A percentile compares a stretch with the other conserved stretches of the same genome.
These are phyloP conservation scores for Pichia rugopelliculosa DNA, from an alignment of 805 yeast species.

Conservation along the genomic window DNA sequence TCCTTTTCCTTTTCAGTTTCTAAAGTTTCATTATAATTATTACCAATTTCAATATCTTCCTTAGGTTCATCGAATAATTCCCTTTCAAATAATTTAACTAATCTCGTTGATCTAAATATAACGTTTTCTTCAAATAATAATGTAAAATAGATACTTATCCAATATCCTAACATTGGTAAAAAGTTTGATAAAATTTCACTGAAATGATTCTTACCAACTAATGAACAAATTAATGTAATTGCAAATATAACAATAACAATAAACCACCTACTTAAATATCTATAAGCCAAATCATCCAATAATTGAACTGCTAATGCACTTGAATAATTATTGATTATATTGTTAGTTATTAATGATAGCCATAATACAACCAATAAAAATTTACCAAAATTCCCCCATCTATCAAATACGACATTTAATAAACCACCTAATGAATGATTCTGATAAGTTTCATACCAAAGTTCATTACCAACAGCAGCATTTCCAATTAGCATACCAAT, in stretches of 20 bases:
- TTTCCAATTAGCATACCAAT: conserved; percentile 66
- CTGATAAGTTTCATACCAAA: conserved; percentile 53
- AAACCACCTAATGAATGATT: conserved; percentile 70
- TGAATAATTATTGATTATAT: conserved; percentile 73
- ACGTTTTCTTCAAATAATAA: conserved; percentile 64
- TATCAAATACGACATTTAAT: conserved; percentile 51
- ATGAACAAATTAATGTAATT: conserved; percentile 59
- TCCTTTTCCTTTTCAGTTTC: background rate
- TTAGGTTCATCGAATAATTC: conserved; percentile 28
- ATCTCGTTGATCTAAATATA: conserved; percentile 50
- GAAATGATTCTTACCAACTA: conserved; percentile 70
- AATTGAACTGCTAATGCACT: conserved; percentile 76
- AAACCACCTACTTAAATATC: conserved; percentile 69
- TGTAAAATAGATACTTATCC: conserved; percentile 79
- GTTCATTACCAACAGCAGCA: conserved; percentile 48
- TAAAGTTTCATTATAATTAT: background rate
- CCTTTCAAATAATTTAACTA: conserved; percentile 33
- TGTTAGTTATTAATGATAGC: conserved; percentile 73
- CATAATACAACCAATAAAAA: conserved; percentile 63
- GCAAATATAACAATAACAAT: conserved; percentile 60
- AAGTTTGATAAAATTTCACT: conserved; percentile 70
- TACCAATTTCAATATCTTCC: background rate
- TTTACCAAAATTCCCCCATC: conserved; percentile 75
- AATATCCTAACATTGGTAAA: conserved; percentile 86
- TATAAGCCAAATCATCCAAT: conserved; percentile 40